Conservation (phyloP, 2,329 filamentous ascomycete species). For the Colletotrichum coccodes region DNA sequence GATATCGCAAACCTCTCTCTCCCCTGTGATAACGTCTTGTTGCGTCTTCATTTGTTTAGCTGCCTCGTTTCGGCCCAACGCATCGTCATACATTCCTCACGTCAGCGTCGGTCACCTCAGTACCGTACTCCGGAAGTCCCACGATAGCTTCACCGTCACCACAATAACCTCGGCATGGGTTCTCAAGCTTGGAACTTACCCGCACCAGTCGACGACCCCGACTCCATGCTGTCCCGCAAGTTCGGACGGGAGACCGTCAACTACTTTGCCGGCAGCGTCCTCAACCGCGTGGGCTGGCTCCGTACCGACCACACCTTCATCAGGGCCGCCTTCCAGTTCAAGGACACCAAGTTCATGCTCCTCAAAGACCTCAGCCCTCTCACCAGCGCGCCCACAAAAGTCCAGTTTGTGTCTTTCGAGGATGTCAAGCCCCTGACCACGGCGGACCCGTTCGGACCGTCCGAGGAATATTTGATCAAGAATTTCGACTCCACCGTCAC, state of each 20-base stretch:
- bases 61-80: not conserved
- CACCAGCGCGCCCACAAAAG: conserved; percentile 55
- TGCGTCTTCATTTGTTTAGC: not conserved
- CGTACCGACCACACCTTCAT: conserved; percentile 78
- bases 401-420: conserved; percentile 75
- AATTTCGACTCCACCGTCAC: conserved; percentile 78
- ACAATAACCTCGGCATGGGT: conserved; percentile 27
- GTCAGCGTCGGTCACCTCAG: not conserved
- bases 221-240: conserved; percentile 77
- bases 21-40: not conserved
- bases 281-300: conserved; percentile 85
- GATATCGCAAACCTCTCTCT: not conserved
- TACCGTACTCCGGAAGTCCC: not conserved
- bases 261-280: conserved; percentile 82
- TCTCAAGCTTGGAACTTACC: conserved; percentile 52
- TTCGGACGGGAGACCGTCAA: conserved; percentile 85
- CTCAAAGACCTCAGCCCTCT: conserved; percentile 84
- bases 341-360: conserved; percentile 77
- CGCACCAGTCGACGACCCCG: conserved; percentile 54
- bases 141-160: conserved; percentile 27
- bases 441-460: conserved; percentile 73
- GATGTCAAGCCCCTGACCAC: conserved; percentile 80
- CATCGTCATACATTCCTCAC: not conserved
- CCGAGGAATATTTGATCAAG: conserved; percentile 78
- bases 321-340: conserved; percentile 71